phyloP scores from a whole-genome alignment of 768 basidiomycete genomes.

The Lactifluus echinatus region DNA sequence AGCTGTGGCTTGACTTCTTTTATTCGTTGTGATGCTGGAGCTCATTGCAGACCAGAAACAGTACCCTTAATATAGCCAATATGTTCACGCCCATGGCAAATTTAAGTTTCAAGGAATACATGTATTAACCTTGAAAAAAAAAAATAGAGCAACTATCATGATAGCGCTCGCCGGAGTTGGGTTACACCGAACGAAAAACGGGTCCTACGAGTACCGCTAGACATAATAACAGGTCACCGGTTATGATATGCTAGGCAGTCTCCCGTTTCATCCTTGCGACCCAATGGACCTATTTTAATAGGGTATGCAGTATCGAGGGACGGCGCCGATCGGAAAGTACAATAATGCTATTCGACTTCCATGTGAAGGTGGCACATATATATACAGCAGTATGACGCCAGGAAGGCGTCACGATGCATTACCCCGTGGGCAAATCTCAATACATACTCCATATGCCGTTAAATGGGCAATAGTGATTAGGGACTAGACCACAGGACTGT shows the following conservation, averaged over 20 bases:
- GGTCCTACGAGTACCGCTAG: background rate
- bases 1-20: background rate
- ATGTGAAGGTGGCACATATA: background rate
- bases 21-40: background rate
- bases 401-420: background rate
- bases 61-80: background rate
- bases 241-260: background rate
- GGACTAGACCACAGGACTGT: constrained; percentile 5
- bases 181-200: background rate
- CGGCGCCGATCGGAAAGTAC: background rate
- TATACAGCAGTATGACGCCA: constrained; percentile 1
- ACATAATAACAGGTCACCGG: background rate
- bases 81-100: background rate
- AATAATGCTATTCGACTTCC: constrained; percentile 8
- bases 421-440: background rate
- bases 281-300: background rate
- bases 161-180: background rate
- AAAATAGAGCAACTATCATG: background rate
- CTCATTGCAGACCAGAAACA: background rate
- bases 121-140: background rate
- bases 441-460: background rate
- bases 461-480: background rate
- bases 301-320: background rate
- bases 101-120: background rate
- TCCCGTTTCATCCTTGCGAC: background rate